Evolutionary conservation across 73 alveolate species (phyloP).

Genomic region (Tetrahymena borealis): DNA sequence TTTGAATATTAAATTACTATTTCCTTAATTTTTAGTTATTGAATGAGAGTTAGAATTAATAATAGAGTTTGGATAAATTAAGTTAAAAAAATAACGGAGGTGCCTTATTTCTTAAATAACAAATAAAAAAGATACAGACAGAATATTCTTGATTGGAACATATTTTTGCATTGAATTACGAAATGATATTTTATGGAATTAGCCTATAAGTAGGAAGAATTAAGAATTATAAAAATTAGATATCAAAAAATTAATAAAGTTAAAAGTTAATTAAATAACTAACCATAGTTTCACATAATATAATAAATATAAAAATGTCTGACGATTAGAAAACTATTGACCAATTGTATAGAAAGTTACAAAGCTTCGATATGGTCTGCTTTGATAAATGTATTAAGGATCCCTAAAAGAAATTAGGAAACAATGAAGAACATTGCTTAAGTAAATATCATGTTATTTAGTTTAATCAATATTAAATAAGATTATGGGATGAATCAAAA

Average conservation of each 20-base stretch:
- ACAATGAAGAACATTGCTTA: not conserved
- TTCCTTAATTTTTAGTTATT: too few species aligned
- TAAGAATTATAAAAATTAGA: not conserved
- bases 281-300: not conserved
- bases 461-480: not conserved
- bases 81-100: too few species aligned
- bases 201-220: not conserved
- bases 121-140: not conserved
- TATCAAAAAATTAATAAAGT: not conserved
- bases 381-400: not conserved
- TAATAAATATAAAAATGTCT: not conserved
- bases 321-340: not conserved
- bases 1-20: too few species aligned
- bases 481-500: not conserved
- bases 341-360: not conserved
- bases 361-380: not conserved
- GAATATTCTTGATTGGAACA: not conserved
- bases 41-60: too few species aligned
- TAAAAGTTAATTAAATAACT: not conserved
- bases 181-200: not conserved
- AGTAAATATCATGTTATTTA: not conserved
- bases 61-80: too few species aligned
- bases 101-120: too few species aligned
- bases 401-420: not conserved
- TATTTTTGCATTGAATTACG: not conserved